Conservation (phyloP, 306 rosid species). For the Trifolium pratense region DNA sequence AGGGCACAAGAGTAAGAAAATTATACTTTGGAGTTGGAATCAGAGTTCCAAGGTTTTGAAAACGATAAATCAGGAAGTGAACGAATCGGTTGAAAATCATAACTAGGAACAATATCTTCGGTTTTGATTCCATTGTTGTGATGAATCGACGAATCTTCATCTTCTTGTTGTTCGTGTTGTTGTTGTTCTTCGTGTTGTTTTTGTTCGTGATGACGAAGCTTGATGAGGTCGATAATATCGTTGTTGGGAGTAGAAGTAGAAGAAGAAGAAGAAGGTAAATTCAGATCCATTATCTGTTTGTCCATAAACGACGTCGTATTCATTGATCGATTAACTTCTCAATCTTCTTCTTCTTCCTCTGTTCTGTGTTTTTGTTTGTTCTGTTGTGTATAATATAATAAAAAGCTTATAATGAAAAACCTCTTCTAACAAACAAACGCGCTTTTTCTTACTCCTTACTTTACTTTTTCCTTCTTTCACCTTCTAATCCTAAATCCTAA, state of each 20-base stretch:
- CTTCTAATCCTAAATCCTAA: constrained; percentile 8
- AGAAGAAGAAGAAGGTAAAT: constrained; percentile 49
- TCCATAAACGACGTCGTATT: constrained; percentile 84
- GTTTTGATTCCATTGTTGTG: constrained; percentile 36
- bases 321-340: constrained; percentile 52
- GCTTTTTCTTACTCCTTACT: no score
- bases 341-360: neutral
- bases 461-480: neutral
- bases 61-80: constrained; percentile 52
- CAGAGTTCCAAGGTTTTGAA: constrained; percentile 64
- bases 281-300: constrained; percentile 92
- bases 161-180: constrained; percentile 28
- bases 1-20: neutral
- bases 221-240: constrained; percentile 71
- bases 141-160: neutral
- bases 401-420: constrained; percentile 5
- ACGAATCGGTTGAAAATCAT: constrained; percentile 89
- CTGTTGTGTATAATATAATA: no score
- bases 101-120: constrained; percentile 73
- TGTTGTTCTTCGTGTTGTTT: neutral
- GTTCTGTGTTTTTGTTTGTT: neutral
- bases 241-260: constrained; percentile 33
- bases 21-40: constrained; percentile 63
- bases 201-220: constrained; percentile 34
- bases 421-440: neutral